Conservation (phyloP, 108 stramenopile genomes). For the Cyclotella cryptica region DNA sequence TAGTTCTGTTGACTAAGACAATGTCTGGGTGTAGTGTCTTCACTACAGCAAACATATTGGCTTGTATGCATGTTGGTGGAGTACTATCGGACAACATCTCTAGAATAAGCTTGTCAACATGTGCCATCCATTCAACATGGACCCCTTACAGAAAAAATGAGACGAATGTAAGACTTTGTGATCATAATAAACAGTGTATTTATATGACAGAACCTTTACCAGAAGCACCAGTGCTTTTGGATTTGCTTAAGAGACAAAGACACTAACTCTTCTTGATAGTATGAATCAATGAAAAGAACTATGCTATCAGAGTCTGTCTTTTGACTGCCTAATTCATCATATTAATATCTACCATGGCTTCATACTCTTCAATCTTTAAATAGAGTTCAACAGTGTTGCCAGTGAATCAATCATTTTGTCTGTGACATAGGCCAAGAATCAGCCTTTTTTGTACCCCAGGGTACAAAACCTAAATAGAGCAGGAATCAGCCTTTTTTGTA, state of each 20-base stretch:
- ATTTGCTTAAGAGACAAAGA: background rate
- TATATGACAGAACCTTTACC: background rate
- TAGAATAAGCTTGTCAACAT: background rate
- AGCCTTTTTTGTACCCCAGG: too few species aligned
- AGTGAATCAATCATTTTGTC: too few species aligned
- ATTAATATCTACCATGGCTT: too few species aligned
- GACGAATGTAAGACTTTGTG: too few species aligned
- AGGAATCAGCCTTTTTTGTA: too few species aligned
- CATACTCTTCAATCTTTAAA: too few species aligned
- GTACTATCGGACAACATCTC: background rate
- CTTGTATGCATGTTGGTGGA: background rate
- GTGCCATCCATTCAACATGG: slow-evolving; percentile 10
- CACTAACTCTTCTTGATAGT: background rate
- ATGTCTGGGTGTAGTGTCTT: background rate
- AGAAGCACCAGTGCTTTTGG: background rate
- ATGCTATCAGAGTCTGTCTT: background rate
- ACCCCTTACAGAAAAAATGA: background rate
- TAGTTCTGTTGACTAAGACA: slow-evolving; percentile 9
- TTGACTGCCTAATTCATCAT: too few species aligned
- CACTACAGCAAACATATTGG: background rate
- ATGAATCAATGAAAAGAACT: background rate
- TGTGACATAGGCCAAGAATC: too few species aligned
- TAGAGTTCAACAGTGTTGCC: too few species aligned
- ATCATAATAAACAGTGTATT: too few species aligned
- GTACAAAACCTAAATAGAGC: too few species aligned